Conservation (phyloP, 2,329 filamentous ascomycete genomes). For the Colletotrichum lentis region DNA sequence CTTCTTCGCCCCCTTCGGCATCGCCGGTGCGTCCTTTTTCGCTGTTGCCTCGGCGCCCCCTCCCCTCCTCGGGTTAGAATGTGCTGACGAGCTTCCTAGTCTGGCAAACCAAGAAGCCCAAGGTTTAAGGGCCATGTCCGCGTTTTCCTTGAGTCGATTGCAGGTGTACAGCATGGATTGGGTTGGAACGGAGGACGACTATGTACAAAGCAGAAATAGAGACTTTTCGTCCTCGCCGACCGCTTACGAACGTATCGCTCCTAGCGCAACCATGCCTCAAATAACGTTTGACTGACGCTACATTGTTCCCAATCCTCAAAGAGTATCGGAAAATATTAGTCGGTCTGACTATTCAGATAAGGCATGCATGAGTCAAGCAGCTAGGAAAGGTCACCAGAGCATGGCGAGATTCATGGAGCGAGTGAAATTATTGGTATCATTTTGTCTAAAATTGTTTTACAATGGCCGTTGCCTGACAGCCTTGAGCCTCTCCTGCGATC, state of each 20-base stretch:
- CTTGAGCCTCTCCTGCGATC: neutral
- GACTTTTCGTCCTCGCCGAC: slow-evolving; percentile 38
- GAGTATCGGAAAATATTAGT: neutral
- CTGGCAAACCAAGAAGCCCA: slow-evolving; percentile 61
- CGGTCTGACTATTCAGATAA: too few relatives aligned
- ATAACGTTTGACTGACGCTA: neutral
- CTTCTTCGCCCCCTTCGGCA: slow-evolving; percentile 69
- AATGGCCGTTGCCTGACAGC: slow-evolving; percentile 3
- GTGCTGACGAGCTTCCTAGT: slow-evolving; percentile 49
- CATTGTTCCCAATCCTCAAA: neutral
- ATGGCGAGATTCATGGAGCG: neutral
- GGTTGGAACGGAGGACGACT: slow-evolving; percentile 41
- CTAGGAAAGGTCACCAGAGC: too few relatives aligned
- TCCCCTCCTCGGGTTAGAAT: neutral
- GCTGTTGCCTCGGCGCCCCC: neutral
- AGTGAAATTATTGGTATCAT: slow-evolving; percentile 35
- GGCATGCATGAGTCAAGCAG: too few relatives aligned
- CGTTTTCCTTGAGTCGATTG: slow-evolving; percentile 32
- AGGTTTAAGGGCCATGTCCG: slow-evolving; percentile 46
- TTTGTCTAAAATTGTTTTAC: slow-evolving; percentile 26
- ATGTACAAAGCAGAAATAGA: slow-evolving; percentile 49
- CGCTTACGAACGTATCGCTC: neutral
- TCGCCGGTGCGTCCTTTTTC: slow-evolving; percentile 62
- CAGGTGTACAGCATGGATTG: slow-evolving; percentile 37
- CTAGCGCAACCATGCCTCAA: neutral